A percentile compares a stretch with the other conserved stretches of the same genome.
phyloP scores from a whole-genome alignment of 1,284 basidiomycete species.

The Papiliotrema fonsecae region DNA sequence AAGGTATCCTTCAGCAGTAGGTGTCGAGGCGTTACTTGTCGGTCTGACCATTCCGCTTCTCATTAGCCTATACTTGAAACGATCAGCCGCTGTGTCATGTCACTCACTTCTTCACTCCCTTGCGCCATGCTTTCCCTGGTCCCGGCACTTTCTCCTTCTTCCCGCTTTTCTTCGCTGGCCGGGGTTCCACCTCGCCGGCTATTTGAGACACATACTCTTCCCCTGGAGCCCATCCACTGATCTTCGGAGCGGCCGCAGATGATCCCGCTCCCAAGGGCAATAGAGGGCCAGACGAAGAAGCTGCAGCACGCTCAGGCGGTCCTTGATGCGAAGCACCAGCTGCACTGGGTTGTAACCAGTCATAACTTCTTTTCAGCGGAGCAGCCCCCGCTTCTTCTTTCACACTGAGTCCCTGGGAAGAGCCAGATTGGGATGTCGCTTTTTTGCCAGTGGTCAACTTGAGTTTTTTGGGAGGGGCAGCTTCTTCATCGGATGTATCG shows the following conservation, averaged over 20 bases:
- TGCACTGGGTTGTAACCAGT: slow-evolving; percentile 37
- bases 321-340: slow-evolving; percentile 39
- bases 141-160: slow-evolving; percentile 20
- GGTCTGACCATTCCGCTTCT: no score
- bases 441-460: background rate
- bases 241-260: slow-evolving; percentile 2
- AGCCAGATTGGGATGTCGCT: background rate
- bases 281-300: background rate
- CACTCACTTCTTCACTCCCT: slow-evolving; percentile 43
- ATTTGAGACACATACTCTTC: slow-evolving; percentile 19
- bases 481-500: slow-evolving; percentile 22
- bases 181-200: slow-evolving; percentile 9
- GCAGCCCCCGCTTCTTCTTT: slow-evolving; percentile 1
- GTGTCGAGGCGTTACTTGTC: no score
- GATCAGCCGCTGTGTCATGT: no score
- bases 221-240: slow-evolving; percentile 17
- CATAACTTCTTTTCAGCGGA: slow-evolving; percentile 33
- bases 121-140: slow-evolving; percentile 38
- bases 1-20: no score
- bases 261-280: background rate
- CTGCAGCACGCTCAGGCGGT: slow-evolving; percentile 28
- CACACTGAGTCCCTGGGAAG: background rate
- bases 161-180: slow-evolving; percentile 4
- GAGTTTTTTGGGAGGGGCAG: background rate
- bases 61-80: no score